Evolutionary conservation across 139 green algal species (phyloP), one percentile per base, ranked within the genome.

Genomic region (Chlamydomonas sp.): DNA sequence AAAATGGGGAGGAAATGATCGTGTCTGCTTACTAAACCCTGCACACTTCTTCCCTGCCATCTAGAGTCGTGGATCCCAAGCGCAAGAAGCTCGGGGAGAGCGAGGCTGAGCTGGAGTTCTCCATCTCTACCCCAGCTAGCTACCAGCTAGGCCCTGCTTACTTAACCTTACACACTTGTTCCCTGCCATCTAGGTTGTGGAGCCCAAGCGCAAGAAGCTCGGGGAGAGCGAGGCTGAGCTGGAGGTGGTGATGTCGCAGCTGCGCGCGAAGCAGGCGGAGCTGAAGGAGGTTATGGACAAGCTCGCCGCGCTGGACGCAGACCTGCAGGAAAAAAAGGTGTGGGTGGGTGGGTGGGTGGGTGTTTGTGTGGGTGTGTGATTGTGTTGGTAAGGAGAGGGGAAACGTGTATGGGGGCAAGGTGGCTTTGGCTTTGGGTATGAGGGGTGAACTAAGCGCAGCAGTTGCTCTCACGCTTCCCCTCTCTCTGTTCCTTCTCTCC

Each of bases 261-360:
- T 94, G 33, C 67, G 74, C 3, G 65, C 36, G 24, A 91, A 91
- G 82, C 81, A 91, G 67, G 85, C 77, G 33, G 81, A 88, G 74
- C 85, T 95, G 22, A 74, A 87, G 61, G 64, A 78, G 65, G 85
- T 95, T 33, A 77, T 90, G 81, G 84, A 90, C 76, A 90, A 91
- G 73, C 76, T 95, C 33, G 84, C 75, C 20, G 80, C 71, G 5
- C 82, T 95, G 30, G 87, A 95, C 54, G 82, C 77, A 29, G 77
- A 93, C 72, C 81, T 93, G 31, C 58, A 88, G 76, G 78, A 79
- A 6, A 63, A 63, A 24, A 63, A 63, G 54, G n/a, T n/a, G n/a
- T n/a, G n/a, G n/a, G n/a, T n/a, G n/a, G n/a, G n/a, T n/a, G n/a
- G n/a, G n/a, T n/a, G n/a, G n/a, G n/a, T n/a, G n/a, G n/a, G n/a